These are phyloP conservation scores for Allantophomopsis lycopodina DNA, from an alignment of 2,329 filamentous ascomycete genomes.

Conservation along the genomic window DNA sequence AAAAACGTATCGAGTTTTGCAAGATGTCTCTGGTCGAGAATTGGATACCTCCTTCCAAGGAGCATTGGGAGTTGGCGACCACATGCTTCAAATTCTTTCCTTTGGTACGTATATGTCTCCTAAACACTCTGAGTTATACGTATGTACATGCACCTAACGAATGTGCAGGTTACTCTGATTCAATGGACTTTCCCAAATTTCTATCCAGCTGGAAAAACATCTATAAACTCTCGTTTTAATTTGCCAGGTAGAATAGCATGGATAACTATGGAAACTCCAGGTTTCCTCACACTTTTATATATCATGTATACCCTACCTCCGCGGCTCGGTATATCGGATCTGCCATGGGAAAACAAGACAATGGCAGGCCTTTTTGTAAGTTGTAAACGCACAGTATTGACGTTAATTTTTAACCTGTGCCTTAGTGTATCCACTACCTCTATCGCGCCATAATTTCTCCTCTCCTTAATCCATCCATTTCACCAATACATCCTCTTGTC, in stretches of 20 bases:
- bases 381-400: not conserved
- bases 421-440: conserved; percentile 66
- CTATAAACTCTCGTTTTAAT: conserved; percentile 60
- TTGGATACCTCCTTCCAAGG: conserved; percentile 38
- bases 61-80: conserved; percentile 40
- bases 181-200: conserved; percentile 60
- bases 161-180: conserved; percentile 47
- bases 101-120: conserved; percentile 24
- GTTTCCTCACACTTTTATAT: conserved; percentile 67
- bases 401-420: not conserved
- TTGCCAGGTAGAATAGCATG: conserved; percentile 80
- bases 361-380: conserved; percentile 52
- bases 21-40: conserved; percentile 15
- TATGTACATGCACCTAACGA: not conserved
- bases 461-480: conserved; percentile 80
- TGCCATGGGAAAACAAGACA: conserved; percentile 69
- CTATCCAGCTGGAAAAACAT: conserved; percentile 92
- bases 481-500: conserved; percentile 65
- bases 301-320: conserved; percentile 56
- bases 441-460: conserved; percentile 82
- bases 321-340: conserved; percentile 37
- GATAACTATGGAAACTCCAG: conserved; percentile 77
- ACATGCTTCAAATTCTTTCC: conserved; percentile 37
- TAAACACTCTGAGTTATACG: not conserved
- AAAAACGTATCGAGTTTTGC: not conserved